Evolutionary conservation across 1,139 yeast genomes (phyloP).

Genomic region (Magnusiomyces tetraspermus): DNA sequence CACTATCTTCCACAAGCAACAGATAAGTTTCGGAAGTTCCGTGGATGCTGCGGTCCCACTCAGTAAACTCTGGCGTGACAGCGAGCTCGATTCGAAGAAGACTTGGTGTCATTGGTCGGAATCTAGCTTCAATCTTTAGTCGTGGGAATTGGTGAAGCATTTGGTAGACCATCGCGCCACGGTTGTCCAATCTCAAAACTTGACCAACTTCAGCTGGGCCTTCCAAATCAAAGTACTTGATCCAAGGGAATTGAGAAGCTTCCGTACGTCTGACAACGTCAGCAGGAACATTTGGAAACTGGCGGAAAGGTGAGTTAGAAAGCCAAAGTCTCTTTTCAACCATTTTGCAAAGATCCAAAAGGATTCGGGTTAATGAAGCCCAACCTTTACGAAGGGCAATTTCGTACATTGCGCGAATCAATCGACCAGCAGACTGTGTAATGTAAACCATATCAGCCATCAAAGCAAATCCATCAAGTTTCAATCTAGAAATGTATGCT

Average conservation of each 20-base stretch:
- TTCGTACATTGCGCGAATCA: slow-evolving; percentile 78
- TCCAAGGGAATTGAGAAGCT: slow-evolving; percentile 75
- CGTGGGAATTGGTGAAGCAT: slow-evolving; percentile 66
- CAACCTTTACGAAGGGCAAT: slow-evolving; percentile 62
- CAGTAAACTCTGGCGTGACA: slow-evolving; percentile 54
- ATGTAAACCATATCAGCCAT: slow-evolving; percentile 90
- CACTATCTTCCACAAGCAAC: slow-evolving; percentile 70
- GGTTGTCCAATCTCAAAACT: slow-evolving; percentile 63
- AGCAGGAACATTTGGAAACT: slow-evolving; percentile 56
- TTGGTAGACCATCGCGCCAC: slow-evolving; percentile 54
- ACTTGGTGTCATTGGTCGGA: slow-evolving; percentile 70
- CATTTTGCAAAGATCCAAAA: slow-evolving; percentile 66
- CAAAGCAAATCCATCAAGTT: slow-evolving; percentile 80
- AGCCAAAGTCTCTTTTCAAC: slow-evolving; percentile 78
- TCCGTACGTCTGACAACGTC: slow-evolving; percentile 71
- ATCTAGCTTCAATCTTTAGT: slow-evolving; percentile 45
- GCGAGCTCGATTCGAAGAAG: slow-evolving; percentile 58
- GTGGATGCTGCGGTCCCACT: slow-evolving; percentile 61
- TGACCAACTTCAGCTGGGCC: slow-evolving; percentile 72
- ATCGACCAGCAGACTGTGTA: slow-evolving; percentile 87
- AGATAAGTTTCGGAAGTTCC: slow-evolving; percentile 58
- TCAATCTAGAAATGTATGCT: slow-evolving; percentile 67
- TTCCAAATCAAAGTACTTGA: slow-evolving; percentile 54
- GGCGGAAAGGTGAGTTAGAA: slow-evolving; percentile 78
- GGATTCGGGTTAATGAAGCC: slow-evolving; percentile 52